Evolutionary conservation across 1,284 basidiomycete genomes (phyloP).

Genomic region (Trichosporon inkin): DNA sequence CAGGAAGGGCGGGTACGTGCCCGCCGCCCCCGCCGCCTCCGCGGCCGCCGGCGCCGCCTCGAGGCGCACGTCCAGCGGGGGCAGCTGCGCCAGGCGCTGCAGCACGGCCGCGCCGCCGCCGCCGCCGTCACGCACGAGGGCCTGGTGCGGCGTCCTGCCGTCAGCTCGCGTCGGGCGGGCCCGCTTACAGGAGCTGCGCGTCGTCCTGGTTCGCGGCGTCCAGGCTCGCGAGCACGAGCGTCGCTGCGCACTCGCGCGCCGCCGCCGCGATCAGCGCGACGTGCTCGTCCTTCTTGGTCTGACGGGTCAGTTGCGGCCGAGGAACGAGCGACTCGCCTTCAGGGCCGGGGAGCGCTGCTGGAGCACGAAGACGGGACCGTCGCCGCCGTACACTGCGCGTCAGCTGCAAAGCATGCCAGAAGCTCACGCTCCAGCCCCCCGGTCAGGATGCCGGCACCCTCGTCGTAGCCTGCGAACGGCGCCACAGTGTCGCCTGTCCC

Average conservation of each 20-base stretch:
- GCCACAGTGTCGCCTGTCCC: constrained; percentile 62
- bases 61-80: constrained; percentile 38
- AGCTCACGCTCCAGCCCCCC: constrained; percentile 67
- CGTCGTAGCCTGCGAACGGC: constrained; percentile 64
- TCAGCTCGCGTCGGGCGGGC: constrained; percentile 6
- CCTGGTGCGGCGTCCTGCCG: constrained; percentile 33
- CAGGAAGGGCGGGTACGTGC: constrained; percentile 51
- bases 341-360: constrained; percentile 67
- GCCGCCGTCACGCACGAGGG: constrained; percentile 51
- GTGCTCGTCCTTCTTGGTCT: constrained; percentile 68
- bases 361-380: constrained; percentile 15
- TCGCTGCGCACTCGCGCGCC: constrained; percentile 54
- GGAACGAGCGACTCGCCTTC: constrained; percentile 54
- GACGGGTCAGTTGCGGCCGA: neutral
- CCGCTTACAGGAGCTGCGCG: constrained; percentile 65
- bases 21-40: constrained; percentile 45
- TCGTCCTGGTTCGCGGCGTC: constrained; percentile 68
- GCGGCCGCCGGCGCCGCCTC: constrained; percentile 4
- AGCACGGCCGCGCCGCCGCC: constrained; percentile 51
- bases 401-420: neutral
- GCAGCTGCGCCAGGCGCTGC: constrained; percentile 54
- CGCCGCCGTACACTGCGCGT: constrained; percentile 16
- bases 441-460: constrained; percentile 61
- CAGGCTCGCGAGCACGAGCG: constrained; percentile 67
- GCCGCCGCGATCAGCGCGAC: constrained; percentile 59